Conservation (phyloP, 169 alveolate genomes). For the Eimeria falciformis region DNA sequence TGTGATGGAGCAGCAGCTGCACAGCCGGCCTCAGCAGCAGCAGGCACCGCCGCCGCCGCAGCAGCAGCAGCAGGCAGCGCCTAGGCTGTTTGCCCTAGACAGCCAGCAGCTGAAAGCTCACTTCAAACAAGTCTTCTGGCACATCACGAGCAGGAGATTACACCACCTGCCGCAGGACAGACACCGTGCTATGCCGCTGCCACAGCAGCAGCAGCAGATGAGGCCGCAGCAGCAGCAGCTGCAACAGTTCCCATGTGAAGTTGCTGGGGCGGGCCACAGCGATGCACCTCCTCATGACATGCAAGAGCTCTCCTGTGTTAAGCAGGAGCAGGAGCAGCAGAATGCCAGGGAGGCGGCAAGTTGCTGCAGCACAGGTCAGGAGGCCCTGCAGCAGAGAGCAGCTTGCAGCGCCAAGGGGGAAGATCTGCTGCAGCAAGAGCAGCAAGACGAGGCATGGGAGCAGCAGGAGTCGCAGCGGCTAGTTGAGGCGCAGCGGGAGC, state of each 20-base stretch:
- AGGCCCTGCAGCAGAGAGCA: not conserved
- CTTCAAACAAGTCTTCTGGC: no score
- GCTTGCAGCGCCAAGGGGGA: not conserved
- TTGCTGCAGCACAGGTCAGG: conserved; percentile 10
- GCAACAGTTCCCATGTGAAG: not conserved
- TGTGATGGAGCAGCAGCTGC: conserved; percentile 16
- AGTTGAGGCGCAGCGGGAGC: conserved; percentile 1
- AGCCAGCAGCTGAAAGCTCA: no score
- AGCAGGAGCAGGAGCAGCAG: not conserved
- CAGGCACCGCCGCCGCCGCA: conserved; percentile 22
- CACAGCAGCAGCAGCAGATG: not conserved
- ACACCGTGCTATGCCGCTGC: not conserved
- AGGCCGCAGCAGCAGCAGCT: conserved; percentile 17
- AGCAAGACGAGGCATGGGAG: conserved; percentile 10
- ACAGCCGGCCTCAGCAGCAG: conserved; percentile 44
- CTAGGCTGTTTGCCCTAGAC: no score
- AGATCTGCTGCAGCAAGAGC: conserved; percentile 18
- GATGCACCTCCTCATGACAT: no score
- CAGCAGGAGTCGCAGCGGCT: conserved; percentile 35
- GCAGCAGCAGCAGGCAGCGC: conserved; percentile 20
- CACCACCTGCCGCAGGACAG: not conserved
- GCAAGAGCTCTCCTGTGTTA: not conserved
- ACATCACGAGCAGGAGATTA: no score
- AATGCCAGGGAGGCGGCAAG: not conserved
- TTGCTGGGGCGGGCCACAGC: no score